Base-by-base conservation (phyloP, 2,329 filamentous ascomycete species). In the Pseudogymnoascus verrucosus region DNA sequence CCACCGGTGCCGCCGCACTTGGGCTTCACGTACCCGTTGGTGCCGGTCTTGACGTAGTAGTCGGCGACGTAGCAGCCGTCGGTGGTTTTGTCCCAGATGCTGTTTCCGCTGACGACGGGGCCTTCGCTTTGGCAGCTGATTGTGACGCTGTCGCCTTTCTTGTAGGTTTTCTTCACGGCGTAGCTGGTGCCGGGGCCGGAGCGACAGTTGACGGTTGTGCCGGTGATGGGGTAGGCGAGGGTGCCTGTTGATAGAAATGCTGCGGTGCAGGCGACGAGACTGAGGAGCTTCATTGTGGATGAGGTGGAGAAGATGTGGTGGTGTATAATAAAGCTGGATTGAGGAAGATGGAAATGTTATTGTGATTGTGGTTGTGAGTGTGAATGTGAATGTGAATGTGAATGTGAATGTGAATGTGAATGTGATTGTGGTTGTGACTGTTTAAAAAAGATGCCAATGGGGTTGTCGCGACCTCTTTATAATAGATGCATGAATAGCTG, bases 61-160 rank as follows among this genome's bases (percentile, higher is more conserved):
- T 71, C 70, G 26, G 68, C 63, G 16, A 71, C 70, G 23, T 71
- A 71, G 66, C 70, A 71, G 57, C 66, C 66, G 64, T 71, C 69
- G 12, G 67, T 63, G 5, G 70, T 71, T 62, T 71, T 70, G 64
- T 70, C 69, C 70, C 70, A 71, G 37, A 71, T 64, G 4, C 26
- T 61, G 61, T 68, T 67, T 6, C 67, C 68, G 14, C 62, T 64
- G 47, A 71, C 26, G 4, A 36, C 51, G 16, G 42, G 28, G 1
- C 63, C 63, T 19, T 31, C 57, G 11, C 26, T 65, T 37, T 65
- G 63, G 62, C 63, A 65, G 14, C 21, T 40, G 19, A 65, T 57
- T 5, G 63, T 16, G 8, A 65, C 61, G 31, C 37, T 36, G 28
- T 36, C 16, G n/a, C 40, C 63, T 12, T 59, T 60, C 7, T 26